Evolutionary conservation across 106 monocot genomes (phyloP), one percentile per base, ranked within the genome.

Genomic region (Amphibolis antarctica): DNA sequence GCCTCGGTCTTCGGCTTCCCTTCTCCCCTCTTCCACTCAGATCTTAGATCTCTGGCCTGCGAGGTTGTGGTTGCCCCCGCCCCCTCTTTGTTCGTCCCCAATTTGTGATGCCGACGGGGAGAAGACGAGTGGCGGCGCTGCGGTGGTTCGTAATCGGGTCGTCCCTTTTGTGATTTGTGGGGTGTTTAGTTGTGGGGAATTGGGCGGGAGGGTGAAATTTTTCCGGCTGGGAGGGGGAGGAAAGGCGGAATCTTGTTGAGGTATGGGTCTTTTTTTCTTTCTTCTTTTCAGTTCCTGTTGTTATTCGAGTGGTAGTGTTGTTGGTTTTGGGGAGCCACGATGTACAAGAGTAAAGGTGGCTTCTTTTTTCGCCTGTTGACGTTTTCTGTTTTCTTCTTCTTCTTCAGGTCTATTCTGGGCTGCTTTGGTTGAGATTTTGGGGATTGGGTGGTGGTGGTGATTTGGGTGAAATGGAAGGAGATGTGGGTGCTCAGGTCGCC

Each of bases 391-490:
- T 36, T 36, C 7, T 7, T 36, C 7, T 2, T 36, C 36, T 7
- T 36, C 36, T 36, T 36, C 7, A 7, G 36, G 4, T 36, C 36
- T 36, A 10, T 18, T 21, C 57, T 57, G 15, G 25, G 25, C 13
- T 27, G 15, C 17, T 57, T 25, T 7, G 23, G 14, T 5, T 26
- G 15, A 23, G 11, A 1, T 14, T 23, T 15, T 26, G 26, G 13
- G 12, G 46, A 23, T 45, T 63, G 44, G 24, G 63, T 21, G 54
- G 3, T 10, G 20, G 4, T n/a, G n/a, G n/a, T n/a, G n/a, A n/a
- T n/a, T n/a, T 12, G 12, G 63, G 24, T 15, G 23, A 63, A 13
- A 79, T 75, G 79, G 79, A 79, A 36, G 59, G 64, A 12, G 79
- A 79, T 1, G 61, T 70, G 42, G 64, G 65, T 9, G 65, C 75